Evolutionary conservation across 2,329 filamentous ascomycete species (phyloP), one percentile per base, ranked within the genome.

Genomic region (Phaeosphaeria sp.): DNA sequence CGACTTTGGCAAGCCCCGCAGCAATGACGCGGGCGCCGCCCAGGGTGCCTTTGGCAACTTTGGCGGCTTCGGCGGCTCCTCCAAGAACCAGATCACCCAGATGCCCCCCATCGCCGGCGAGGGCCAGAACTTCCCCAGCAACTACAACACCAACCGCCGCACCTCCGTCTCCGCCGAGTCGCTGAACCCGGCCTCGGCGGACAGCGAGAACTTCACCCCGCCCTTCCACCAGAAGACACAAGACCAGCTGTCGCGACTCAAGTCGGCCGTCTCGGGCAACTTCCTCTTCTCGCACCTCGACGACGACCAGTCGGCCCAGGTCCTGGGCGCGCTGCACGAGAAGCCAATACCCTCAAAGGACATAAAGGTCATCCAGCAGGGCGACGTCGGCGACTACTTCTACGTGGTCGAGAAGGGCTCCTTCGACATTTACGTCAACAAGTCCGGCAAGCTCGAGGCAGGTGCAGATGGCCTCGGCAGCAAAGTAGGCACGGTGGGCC

Each of bases 161-260:
- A 97, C 93, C 40, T 98, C 95, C 3, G 95, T 99, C 52, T 98
- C 95, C 42, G 95, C 95, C 50, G 95, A 99, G 80, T 97, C 94
- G 1, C 84, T 98, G 72, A 96, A 97, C 78, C 95, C 95, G 18
- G 91, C 89, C 49, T 89, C 91, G 30, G 89, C 93, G 59, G 87
- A 87, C 56, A 89, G 92, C 70, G 92, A 95, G 76, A 95, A 92
- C 78, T 99, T 94, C 93, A 86, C 89, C 27, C 92, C 95, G 8
- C 95, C 95, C 2, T 86, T 86, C 69, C 92, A 95, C 76, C 86
- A 88, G 63, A 99, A 99, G 83, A 87, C 91, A 0, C 73, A 84
- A 1, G 93, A 97, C 15, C 95, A 98, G 80, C 79, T 96, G 46
- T 81, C 84, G 18, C 89, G 95, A 55, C 84, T 99, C 60, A 90